Evolutionary conservation across 495 filamentous ascomycete species (phyloP).

Genomic region (Pyronema domesticum): DNA sequence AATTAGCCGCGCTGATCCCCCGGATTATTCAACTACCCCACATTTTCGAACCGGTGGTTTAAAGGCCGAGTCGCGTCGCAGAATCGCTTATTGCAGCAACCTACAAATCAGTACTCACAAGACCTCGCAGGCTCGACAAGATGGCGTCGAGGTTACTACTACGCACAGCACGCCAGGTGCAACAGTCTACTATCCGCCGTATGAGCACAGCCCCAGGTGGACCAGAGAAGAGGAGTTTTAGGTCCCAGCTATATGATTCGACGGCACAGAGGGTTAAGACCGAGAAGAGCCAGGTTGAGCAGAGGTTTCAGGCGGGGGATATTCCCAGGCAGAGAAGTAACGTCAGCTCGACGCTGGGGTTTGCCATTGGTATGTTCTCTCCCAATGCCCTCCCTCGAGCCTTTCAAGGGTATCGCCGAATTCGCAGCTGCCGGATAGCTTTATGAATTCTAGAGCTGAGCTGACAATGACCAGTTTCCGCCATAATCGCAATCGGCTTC

Average conservation of each 20-base stretch:
- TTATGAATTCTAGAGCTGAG: neutral
- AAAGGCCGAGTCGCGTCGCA: neutral
- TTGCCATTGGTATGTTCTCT: constrained; percentile 38
- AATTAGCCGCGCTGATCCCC: too few species aligned
- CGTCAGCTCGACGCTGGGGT: constrained; percentile 19
- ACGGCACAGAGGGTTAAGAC: constrained; percentile 55
- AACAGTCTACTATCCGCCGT: neutral
- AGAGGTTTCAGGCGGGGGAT: constrained; percentile 40
- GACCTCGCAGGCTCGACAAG: neutral
- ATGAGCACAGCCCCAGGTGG: neutral
- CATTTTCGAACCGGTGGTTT: too few species aligned
- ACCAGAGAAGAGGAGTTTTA: constrained; percentile 39
- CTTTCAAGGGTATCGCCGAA: too few species aligned
- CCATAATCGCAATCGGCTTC: constrained; percentile 41
- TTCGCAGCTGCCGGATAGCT: neutral
- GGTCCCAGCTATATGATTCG: constrained; percentile 74
- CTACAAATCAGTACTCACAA: neutral
- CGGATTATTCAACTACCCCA: too few species aligned
- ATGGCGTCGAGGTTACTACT: neutral
- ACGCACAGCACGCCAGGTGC: too few species aligned
- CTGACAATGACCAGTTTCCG: constrained; percentile 29
- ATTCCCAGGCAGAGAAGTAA: constrained; percentile 33
- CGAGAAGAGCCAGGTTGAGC: constrained; percentile 52
- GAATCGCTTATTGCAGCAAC: neutral
- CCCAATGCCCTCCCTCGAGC: neutral